Evolutionary conservation across 2,329 filamentous ascomycete species (phyloP).

Genomic region (Dryadomyces sulphureus): DNA sequence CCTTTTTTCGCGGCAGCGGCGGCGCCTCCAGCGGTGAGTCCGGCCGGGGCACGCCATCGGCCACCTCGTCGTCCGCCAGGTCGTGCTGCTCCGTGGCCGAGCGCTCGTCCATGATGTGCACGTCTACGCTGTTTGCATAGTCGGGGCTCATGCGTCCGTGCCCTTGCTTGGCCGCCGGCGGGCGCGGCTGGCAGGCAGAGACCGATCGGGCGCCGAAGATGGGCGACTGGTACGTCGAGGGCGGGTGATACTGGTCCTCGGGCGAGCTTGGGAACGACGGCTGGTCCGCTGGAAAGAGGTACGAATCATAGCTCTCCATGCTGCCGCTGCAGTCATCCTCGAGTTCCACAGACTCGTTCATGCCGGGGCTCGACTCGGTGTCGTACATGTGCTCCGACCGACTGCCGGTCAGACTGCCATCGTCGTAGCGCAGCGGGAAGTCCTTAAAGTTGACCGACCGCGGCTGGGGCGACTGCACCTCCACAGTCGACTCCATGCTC

Average conservation of each 20-base stretch:
- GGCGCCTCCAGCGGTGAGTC: conserved; percentile 16
- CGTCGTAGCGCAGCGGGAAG: conserved; percentile 6
- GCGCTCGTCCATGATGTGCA: conserved; percentile 1
- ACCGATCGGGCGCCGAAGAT: too few species aligned
- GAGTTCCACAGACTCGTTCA: conserved; percentile 15
- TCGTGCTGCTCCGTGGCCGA: background rate
- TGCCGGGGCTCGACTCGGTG: conserved; percentile 14
- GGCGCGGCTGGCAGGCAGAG: too few species aligned
- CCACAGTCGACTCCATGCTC: conserved; percentile 2
- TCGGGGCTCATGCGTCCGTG: background rate
- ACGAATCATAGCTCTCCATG: conserved; percentile 6
- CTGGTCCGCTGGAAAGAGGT: conserved; percentile 8
- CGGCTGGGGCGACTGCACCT: conserved; percentile 6
- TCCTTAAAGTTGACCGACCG: conserved; percentile 3
- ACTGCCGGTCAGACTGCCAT: conserved; percentile 2
- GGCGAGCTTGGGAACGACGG: background rate
- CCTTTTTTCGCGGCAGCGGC: conserved; percentile 18
- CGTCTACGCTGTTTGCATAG: background rate
- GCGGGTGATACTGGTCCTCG: background rate
- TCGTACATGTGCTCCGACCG: conserved; percentile 2
- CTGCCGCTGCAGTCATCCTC: conserved; percentile 11
- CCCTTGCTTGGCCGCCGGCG: background rate
- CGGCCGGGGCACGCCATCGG: conserved; percentile 15
- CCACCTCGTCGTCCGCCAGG: background rate
- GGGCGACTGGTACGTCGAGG: background rate